Evolutionary conservation across 345 rosid genomes (phyloP).

Genomic region (Brassica napus): DNA sequence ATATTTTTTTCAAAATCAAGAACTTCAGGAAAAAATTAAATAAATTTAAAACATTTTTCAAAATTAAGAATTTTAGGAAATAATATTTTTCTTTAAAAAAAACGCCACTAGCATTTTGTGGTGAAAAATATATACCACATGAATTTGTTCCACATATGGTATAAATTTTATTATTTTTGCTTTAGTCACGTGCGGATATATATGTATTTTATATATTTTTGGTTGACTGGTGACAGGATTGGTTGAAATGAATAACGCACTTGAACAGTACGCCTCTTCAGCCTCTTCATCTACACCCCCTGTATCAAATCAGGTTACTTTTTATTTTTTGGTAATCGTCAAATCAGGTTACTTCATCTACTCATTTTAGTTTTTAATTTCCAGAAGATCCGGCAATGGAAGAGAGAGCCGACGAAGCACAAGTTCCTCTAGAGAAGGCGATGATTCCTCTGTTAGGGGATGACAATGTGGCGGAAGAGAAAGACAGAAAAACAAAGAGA

Average conservation of each 20-base stretch:
- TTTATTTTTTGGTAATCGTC: not conserved
- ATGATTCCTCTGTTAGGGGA: conserved; percentile 5
- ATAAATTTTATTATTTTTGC: no score
- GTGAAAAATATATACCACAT: not conserved
- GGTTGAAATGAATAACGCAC: not conserved
- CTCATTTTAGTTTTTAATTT: not conserved
- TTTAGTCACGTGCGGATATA: no score
- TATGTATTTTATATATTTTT: no score
- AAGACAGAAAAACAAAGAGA: not conserved
- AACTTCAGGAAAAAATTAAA: no score
- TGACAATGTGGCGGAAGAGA: not conserved
- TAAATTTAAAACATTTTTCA: no score
- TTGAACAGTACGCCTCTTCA: not conserved
- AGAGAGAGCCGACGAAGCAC: not conserved
- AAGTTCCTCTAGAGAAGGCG: not conserved
- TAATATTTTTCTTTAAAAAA: no score
- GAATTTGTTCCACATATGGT: not conserved
- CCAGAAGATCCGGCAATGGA: conserved; percentile 1
- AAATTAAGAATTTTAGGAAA: no score
- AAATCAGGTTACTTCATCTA: not conserved
- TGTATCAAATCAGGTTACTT: not conserved
- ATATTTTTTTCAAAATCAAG: no score
- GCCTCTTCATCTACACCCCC: not conserved
- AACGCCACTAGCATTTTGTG: not conserved
- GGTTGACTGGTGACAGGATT: not conserved